Conservation (phyloP, 164 flowering plant species). For the Chloranthus sessilifolius region DNA sequence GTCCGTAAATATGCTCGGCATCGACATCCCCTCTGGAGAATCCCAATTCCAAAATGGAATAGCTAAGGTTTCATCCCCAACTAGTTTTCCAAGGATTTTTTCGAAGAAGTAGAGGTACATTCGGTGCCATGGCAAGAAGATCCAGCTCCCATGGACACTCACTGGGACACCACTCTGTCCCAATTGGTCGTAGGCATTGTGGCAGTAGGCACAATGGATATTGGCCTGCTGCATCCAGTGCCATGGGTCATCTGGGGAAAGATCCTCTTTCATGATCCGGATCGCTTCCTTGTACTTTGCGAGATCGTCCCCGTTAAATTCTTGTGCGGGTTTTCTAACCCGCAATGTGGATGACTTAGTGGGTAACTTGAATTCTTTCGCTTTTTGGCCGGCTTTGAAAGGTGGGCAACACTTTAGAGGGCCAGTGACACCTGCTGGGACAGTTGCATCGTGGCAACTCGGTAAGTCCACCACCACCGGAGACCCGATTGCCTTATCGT, state of each 20-base stretch:
- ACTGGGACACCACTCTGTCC: not conserved
- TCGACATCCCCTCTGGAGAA: conserved; percentile 1
- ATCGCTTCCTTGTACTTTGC: conserved; percentile 2
- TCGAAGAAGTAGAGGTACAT: conserved; percentile 11
- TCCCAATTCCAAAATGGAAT: conserved; percentile 15
- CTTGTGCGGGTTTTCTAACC: conserved; percentile 4
- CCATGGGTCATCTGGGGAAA: conserved; percentile 2
- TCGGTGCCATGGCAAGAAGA: conserved; percentile 15
- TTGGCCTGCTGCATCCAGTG: conserved; percentile 5
- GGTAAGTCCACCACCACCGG: not conserved
- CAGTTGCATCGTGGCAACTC: not conserved
- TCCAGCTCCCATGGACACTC: conserved; percentile 3
- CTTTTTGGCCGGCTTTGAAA: too few species aligned
- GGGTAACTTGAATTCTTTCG: not conserved
- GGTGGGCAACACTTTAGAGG: not conserved
- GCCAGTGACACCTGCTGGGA: not conserved
- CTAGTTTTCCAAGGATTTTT: conserved; percentile 10
- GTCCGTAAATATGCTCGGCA: conserved; percentile 1
- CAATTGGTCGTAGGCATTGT: conserved; percentile 6
- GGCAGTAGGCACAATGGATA: conserved; percentile 12
- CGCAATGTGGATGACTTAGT: not conserved
- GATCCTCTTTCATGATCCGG: conserved; percentile 1
- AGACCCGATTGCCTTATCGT: not conserved
- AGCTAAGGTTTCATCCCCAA: conserved; percentile 8
- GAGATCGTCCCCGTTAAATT: not conserved